Evolutionary conservation across 768 basidiomycete species (phyloP), one percentile per base, ranked within the genome.

Genomic region (Strobilomyces echinocephalus): DNA sequence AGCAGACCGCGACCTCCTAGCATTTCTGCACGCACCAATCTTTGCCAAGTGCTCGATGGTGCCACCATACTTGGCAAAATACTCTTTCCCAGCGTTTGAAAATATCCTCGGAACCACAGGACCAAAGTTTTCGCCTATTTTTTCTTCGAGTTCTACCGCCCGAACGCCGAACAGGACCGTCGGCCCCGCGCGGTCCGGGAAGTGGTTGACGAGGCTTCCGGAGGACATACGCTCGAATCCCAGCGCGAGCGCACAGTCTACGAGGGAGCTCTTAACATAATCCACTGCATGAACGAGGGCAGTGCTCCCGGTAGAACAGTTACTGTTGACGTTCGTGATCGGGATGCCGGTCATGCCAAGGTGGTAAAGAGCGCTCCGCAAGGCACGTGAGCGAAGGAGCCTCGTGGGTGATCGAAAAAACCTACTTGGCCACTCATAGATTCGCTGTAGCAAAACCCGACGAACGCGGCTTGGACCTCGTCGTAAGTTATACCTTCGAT

Each of bases 181-280:
- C 0, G 88, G 85, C 5, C 77, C 67, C 10, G 60, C 50, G 24
- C 78, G 71, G 57, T 79, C 79, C 0, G 81, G 79, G 59, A 81
- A 91, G 63, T 83, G 78, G 12, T 80, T 82, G 8, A 81, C 81
- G 8, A 91, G 72, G 60, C 84, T 85, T 30, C 88, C 88, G 5
- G 84, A 83, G 20, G 79, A 75, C 87, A 91, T 91, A 34, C 87
- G 84, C 67, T 93, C 91, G 59, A 93, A 93, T 10, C 91, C 91
- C 1, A 93, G 80, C 0, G 91, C 91, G 18, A 94, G 73, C 1
- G 85, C 80, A 64, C 90, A 91, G 49, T 88, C 84, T 2, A 74
- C 81, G 50, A 84, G 76, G 12, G 85, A 86, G 36, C 78, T 78
- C 65, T 84, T 88, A 40, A 93, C 81, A 9, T 80, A 76, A 24